Evolutionary conservation across 805 yeast species (phyloP).

Genomic region (Sugiyamaella americana): DNA sequence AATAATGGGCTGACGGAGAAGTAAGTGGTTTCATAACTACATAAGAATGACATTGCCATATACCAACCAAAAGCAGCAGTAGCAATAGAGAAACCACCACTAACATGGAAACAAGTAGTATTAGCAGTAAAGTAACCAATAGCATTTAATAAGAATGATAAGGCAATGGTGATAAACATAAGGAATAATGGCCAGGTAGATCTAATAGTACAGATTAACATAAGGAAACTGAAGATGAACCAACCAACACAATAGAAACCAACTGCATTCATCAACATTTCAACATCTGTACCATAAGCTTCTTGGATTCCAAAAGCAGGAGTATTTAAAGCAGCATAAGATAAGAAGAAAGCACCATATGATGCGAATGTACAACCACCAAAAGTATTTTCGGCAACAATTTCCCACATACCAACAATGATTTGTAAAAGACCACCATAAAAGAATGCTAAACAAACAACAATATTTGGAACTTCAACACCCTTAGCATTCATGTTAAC

Average conservation of each 20-base stretch:
- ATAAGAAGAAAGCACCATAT: constrained; percentile 66
- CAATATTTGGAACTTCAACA: constrained; percentile 45
- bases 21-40: constrained; percentile 55
- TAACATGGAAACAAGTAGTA: constrained; percentile 18
- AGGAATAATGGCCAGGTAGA: constrained; percentile 38
- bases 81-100: constrained; percentile 43
- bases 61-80: constrained; percentile 6
- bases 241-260: constrained; percentile 59
- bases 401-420: constrained; percentile 64
- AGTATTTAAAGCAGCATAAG: constrained; percentile 54
- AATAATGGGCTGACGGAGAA: constrained; percentile 43
- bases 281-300: constrained; percentile 42
- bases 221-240: constrained; percentile 53
- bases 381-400: constrained; percentile 57
- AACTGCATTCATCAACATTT: constrained; percentile 41
- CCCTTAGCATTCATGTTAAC: constrained; percentile 52
- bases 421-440: constrained; percentile 60
- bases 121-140: background rate
- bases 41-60: constrained; percentile 22
- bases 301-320: constrained; percentile 53
- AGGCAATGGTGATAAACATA: constrained; percentile 1
- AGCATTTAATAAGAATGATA: constrained; percentile 1
- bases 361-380: constrained; percentile 59
- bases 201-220: constrained; percentile 50
- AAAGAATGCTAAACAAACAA: constrained; percentile 52